These are phyloP conservation scores for Prunella vulgaris DNA, from an alignment of 257 asterid species.

Conservation along the genomic window DNA sequence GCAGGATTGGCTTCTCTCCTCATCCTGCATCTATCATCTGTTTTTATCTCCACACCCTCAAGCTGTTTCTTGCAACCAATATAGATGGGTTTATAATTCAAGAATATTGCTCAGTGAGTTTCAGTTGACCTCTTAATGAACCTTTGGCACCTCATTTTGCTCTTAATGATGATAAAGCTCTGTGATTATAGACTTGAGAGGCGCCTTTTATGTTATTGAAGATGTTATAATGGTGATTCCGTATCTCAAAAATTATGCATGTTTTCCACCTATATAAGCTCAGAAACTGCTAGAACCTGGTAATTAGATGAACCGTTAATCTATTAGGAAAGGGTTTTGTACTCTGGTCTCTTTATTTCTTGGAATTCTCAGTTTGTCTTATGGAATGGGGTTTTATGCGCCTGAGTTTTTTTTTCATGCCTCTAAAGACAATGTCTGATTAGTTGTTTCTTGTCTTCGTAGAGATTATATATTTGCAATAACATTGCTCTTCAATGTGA, in stretches of 20 bases:
- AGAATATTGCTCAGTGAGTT: background rate
- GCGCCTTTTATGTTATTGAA: background rate
- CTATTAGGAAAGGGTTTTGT: background rate
- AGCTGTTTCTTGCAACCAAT: background rate
- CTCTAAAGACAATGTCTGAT: background rate
- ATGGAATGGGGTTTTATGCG: background rate
- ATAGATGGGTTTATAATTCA: background rate
- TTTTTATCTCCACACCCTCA: background rate
- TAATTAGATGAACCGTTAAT: background rate
- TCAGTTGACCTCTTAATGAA: background rate
- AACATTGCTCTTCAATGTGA: background rate
- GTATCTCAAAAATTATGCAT: background rate
- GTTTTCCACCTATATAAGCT: background rate
- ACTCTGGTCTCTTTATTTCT: background rate
- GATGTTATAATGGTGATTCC: background rate
- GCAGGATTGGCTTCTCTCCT: background rate
- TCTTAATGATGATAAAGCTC: background rate
- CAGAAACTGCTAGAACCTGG: background rate
- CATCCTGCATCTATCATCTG: background rate
- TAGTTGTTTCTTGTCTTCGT: background rate
- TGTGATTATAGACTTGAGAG: background rate
- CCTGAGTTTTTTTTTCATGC: background rate
- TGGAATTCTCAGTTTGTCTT: background rate
- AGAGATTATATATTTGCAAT: background rate
- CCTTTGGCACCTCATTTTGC: background rate